These are phyloP conservation scores for Fraxinus quadrangulata DNA, from an alignment of 257 asterid species.

Conservation along the genomic window DNA sequence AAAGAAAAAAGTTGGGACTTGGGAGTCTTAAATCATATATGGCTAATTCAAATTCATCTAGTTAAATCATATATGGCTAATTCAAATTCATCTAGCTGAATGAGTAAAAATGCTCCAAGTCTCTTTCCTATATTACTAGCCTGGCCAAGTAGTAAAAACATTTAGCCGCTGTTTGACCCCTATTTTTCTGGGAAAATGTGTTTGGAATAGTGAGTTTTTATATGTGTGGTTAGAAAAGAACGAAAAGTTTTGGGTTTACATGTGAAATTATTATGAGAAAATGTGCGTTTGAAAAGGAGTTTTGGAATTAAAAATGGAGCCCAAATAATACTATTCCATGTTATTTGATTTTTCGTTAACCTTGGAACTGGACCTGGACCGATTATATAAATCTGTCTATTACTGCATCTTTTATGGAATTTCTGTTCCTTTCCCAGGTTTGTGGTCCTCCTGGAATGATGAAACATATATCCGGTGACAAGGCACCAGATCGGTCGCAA, in stretches of 20 bases:
- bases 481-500: constrained; percentile 76
- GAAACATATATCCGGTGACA: constrained; percentile 82
- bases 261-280: no score
- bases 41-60: background rate
- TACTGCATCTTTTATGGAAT: constrained; percentile 11
- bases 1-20: no score
- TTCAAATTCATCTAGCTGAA: background rate
- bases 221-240: no score
- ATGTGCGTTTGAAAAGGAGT: no score
- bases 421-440: constrained; percentile 53
- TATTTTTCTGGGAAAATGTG: no score
- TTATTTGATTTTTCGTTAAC: background rate
- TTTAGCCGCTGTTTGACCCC: no score
- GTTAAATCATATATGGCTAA: background rate
- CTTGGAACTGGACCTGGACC: background rate
- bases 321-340: no score
- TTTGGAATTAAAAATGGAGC: no score
- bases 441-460: constrained; percentile 99
- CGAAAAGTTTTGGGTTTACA: no score
- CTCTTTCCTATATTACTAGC: background rate
- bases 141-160: background rate
- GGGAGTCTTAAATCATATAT: no score
- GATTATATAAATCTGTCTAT: constrained; percentile 3
- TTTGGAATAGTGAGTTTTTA: no score
- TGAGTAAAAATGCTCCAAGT: background rate